Evolutionary conservation across 2,329 filamentous ascomycete species (phyloP).

Genomic region (Helotiales sp.): DNA sequence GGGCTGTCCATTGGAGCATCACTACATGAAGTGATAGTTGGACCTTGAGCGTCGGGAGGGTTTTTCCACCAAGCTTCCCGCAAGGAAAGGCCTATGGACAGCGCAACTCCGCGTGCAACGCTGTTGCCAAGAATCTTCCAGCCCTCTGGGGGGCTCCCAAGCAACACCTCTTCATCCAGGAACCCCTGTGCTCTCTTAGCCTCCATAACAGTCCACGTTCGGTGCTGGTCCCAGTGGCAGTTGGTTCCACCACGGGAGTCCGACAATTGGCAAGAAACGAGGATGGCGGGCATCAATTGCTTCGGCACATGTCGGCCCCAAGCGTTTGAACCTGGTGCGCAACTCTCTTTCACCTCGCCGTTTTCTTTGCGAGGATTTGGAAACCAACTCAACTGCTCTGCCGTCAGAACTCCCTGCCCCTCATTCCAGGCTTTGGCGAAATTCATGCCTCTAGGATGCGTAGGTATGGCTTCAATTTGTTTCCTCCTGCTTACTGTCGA

Average conservation of each 20-base stretch:
- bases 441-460: slow-evolving; percentile 53
- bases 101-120: slow-evolving; percentile 67
- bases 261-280: not conserved
- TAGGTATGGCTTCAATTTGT: slow-evolving; percentile 60
- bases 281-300: slow-evolving; percentile 60
- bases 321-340: slow-evolving; percentile 28
- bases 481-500: slow-evolving; percentile 9
- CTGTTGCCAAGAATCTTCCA: slow-evolving; percentile 74
- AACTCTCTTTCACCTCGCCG: slow-evolving; percentile 21
- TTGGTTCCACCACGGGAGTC: slow-evolving; percentile 56
- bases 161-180: slow-evolving; percentile 67
- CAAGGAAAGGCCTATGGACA: slow-evolving; percentile 65
- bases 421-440: slow-evolving; percentile 48
- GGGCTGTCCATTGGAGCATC: not conserved
- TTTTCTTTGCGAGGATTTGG: slow-evolving; percentile 28
- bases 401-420: slow-evolving; percentile 39
- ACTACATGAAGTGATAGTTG: not conserved
- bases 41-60: not conserved
- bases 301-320: slow-evolving; percentile 56
- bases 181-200: slow-evolving; percentile 68
- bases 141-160: slow-evolving; percentile 57
- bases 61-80: slow-evolving; percentile 53
- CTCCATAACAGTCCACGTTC: slow-evolving; percentile 66
- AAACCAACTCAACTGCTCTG: slow-evolving; percentile 43
- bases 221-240: slow-evolving; percentile 66